phyloP scores from a whole-genome alignment of 2,329 filamentous ascomycete species.

The Fusarium foetens region DNA sequence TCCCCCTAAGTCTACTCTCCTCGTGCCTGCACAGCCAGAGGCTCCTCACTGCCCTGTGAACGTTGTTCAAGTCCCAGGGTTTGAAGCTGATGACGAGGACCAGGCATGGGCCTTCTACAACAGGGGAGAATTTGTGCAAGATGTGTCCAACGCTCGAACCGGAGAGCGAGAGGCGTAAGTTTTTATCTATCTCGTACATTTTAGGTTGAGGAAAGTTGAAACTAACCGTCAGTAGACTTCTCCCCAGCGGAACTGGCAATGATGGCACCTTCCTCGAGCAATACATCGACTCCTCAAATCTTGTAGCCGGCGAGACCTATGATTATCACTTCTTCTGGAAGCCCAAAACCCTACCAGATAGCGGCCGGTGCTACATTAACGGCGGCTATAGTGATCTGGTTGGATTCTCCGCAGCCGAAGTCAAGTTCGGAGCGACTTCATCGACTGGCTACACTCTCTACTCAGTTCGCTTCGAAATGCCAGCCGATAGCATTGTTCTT shows the following conservation, averaged over 20 bases:
- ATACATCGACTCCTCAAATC: fast-evolving
- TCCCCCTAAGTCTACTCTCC: not conserved
- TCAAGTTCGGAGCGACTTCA: not conserved
- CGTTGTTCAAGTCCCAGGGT: not conserved
- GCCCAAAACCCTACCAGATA: not conserved
- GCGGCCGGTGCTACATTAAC: not conserved
- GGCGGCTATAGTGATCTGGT: not conserved
- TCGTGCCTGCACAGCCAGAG: not conserved
- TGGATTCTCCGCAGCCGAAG: fast-evolving
- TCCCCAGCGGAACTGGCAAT: fast-evolving
- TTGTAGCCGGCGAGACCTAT: not conserved
- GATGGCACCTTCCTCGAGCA: not conserved
- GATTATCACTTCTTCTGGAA: constrained; percentile 20
- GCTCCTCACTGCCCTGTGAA: not conserved
- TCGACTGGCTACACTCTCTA: constrained; percentile 2
- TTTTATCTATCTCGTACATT: fast-evolving
- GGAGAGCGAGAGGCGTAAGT: constrained; percentile 12
- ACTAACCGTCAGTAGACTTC: not conserved
- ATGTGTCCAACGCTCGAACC: not conserved
- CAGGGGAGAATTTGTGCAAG: not conserved
- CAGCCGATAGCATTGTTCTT: fast-evolving
- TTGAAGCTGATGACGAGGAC: not conserved
- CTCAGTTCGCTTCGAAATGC: not conserved
- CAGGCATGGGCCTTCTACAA: not conserved
- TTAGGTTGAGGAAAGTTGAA: fast-evolving